Evolutionary conservation across 441 rosid genomes (phyloP), one percentile per base, ranked within the genome.

Genomic region (Syzygium syzygioides): DNA sequence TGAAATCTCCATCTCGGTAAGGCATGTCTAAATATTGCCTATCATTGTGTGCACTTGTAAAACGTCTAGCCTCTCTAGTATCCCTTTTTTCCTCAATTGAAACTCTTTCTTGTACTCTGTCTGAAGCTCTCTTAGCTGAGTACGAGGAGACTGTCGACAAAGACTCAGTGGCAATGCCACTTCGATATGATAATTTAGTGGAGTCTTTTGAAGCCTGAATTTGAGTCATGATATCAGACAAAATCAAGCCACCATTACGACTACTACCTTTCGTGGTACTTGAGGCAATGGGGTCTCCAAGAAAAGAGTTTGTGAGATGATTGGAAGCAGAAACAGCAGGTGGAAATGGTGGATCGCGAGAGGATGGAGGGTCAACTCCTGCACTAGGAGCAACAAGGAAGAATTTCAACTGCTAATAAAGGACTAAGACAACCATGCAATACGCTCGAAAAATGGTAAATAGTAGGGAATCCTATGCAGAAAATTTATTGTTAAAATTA

Each of bases 331-430:
- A 93, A 89, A 94, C 96, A 84, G 94, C 89, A 85, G 98, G 95
- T 56, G 97, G 99, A 91, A 94, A 96, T 85, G 96, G 98, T 88
- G 99, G 99, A 94, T 98, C 98, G 91, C 98, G 99, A 93, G 99
- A 96, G 84, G 99, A 98, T 95, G 99, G 99, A 97, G 98, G 95
- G 96, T 97, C 99, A 94, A 98, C 98, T 94, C 99, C 99, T 98
- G 98, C 96, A 92, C 99, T 97, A 98, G 98, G 98, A 93, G 88
- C 94, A 93, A 94, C 86, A 93, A 93, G 87, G 94, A 86, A 91
- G 90, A 91, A 93, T 93, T 88, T 95, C 93, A 96, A 96, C 97
- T 88, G 92, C 92, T 94, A 96, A 92, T 88, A 88, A 87, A 86
- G 86, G 66, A 87, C 91, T 89, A 34, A 85, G 85, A 87, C 50